phyloP scores from a whole-genome alignment of 2,329 filamentous ascomycete species.

The Aspergillus sclerotialis region DNA sequence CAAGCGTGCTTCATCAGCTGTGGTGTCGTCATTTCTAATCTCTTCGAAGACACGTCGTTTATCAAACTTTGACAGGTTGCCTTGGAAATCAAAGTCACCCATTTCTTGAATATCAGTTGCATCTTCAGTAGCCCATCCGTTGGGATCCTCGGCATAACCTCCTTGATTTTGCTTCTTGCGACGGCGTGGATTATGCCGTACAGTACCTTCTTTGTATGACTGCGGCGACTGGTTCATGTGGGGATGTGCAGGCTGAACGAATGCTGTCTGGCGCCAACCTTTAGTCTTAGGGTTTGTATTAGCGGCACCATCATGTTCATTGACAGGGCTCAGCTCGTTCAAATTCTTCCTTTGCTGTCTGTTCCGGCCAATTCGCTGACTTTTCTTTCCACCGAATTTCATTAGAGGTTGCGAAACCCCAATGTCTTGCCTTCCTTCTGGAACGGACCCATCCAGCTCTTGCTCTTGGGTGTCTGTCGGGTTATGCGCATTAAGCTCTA shows the following conservation, averaged over 20 bases:
- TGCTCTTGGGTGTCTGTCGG: conserved; percentile 11
- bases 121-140: conserved; percentile 93
- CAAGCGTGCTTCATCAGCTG: conserved; percentile 84
- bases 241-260: conserved; percentile 50
- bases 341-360: conserved; percentile 39
- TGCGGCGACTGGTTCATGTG: conserved; percentile 27
- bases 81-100: conserved; percentile 90
- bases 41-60: conserved; percentile 88
- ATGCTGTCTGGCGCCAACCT: conserved; percentile 62
- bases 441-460: conserved; percentile 9
- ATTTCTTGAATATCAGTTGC: conserved; percentile 90
- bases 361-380: conserved; percentile 40
- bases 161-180: conserved; percentile 41
- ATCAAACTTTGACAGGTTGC: conserved; percentile 87
- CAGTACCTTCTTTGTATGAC: conserved; percentile 21
- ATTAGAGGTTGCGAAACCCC: no score
- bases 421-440: no score
- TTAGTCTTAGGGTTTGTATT: conserved; percentile 45
- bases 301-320: conserved; percentile 25
- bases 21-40: conserved; percentile 78
- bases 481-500: conserved; percentile 27
- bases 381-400: conserved; percentile 30
- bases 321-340: conserved; percentile 30
- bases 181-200: conserved; percentile 28
- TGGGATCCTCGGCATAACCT: conserved; percentile 51